Evolutionary conservation across 2,329 filamentous ascomycete genomes (phyloP), one percentile per base, ranked within the genome.

Genomic region (Penicillium sp.): DNA sequence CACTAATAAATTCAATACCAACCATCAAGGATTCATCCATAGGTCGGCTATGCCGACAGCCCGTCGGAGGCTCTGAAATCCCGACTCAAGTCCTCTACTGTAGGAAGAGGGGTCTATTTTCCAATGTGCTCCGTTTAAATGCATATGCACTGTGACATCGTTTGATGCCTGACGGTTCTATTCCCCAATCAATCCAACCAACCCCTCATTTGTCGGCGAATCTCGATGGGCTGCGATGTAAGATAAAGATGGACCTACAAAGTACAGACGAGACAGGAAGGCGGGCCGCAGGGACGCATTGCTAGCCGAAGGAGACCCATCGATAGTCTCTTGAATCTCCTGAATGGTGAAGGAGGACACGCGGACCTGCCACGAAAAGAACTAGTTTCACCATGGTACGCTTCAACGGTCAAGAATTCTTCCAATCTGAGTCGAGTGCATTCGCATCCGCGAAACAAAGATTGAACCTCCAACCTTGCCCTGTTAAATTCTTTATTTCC

Each of bases 131-230:
- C 17, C 23, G 15, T n/a, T 31, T 27, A 21, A 8, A 15, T 31
- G 6, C 4, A 19, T 43, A 52, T 57, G 54, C 54, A 29, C 10
- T 15, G 48, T 56, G 49, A 42, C 42, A 57, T 57, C 35, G 49
- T 9, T 41, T 56, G n/a, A 49, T 5, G 27, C 13, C 19, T 2
- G 8, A 21, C 5, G 5, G 9, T 25, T 21, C 4, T 31, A 17
- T 35, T 15, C 17, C 17, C 45, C 38, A 42, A 50, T n/a, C 17
- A 6, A 29, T 21, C 52, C 38, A 42, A 50, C 13, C 17, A 15
- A 43, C 29, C 21, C 29, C 23, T 56, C 38, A 29, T 35, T 27
- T 15, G 29, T 13, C 29, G 1, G 31, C 27, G 50, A 19, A 19
- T 25, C 31, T 40, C 25, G 12, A 23, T 53, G 12, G 50, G 6